phyloP scores from a whole-genome alignment of 768 basidiomycete genomes.

The Paxillus ammoniavirescens region DNA sequence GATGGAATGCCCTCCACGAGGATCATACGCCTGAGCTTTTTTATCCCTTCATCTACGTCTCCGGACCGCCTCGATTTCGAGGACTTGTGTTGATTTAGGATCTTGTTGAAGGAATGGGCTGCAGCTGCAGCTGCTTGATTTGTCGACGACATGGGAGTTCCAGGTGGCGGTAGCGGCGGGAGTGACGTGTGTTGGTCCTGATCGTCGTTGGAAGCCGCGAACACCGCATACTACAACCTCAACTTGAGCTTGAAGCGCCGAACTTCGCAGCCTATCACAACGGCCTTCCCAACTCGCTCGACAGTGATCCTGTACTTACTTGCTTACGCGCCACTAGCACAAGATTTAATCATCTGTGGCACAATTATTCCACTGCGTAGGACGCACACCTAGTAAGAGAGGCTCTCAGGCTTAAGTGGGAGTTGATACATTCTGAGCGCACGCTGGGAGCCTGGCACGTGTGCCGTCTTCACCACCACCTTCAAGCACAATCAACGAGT shows the following conservation, averaged over 20 bases:
- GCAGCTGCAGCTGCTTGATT: conserved; percentile 35
- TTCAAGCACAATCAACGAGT: not conserved
- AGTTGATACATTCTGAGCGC: too few relatives aligned
- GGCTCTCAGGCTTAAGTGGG: too few relatives aligned
- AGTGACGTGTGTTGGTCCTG: conserved; percentile 7
- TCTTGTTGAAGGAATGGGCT: conserved; percentile 78
- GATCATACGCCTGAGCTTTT: conserved; percentile 83
- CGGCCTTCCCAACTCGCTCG: not conserved
- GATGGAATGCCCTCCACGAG: conserved; percentile 91
- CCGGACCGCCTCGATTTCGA: conserved; percentile 62
- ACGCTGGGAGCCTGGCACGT: too few relatives aligned
- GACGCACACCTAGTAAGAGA: not conserved
- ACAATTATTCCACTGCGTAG: conserved; percentile 8
- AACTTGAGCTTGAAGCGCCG: not conserved
- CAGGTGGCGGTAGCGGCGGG: not conserved
- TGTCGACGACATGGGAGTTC: conserved; percentile 20
- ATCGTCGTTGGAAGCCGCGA: not conserved
- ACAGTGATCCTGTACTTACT: not conserved
- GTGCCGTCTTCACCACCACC: not conserved
- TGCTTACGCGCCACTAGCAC: not conserved
- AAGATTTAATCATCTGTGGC: conserved; percentile 15
- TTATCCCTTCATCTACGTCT: conserved; percentile 79
- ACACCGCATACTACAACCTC: not conserved
- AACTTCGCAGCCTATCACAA: not conserved
- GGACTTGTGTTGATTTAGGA: conserved; percentile 68